Percentiles rank a stretch among this genome's conserved stretches.
These are phyloP conservation scores for Colletotrichum cordylinicola DNA, from an alignment of 2,329 filamentous ascomycete genomes.

Conservation along the genomic window DNA sequence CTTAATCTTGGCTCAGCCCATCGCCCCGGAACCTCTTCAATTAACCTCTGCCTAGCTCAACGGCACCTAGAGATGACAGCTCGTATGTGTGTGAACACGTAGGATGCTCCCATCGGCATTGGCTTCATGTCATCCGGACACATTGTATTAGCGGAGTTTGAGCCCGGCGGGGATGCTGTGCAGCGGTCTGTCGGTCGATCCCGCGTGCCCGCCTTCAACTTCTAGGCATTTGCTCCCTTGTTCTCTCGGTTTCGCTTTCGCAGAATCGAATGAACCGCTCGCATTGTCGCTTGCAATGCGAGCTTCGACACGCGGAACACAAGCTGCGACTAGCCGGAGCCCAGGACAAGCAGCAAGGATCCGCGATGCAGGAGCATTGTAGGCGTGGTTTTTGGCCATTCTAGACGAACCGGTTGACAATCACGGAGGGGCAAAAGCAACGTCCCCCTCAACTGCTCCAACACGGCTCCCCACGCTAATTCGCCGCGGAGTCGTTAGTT, in stretches of 20 bases:
- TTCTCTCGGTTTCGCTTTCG: slow-evolving; percentile 6
- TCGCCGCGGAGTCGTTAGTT: background rate
- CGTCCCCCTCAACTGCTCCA: background rate
- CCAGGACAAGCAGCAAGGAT: background rate
- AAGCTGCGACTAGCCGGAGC: background rate
- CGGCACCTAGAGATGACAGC: background rate
- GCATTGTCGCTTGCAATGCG: background rate
- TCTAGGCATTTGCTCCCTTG: background rate
- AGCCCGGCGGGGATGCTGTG: background rate
- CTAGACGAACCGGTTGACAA: background rate
- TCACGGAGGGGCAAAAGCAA: background rate
- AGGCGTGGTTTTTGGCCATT: background rate
- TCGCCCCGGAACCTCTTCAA: background rate
- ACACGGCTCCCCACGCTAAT: background rate
- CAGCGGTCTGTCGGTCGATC: background rate
- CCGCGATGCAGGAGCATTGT: background rate
- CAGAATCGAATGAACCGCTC: background rate
- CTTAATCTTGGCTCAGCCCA: background rate
- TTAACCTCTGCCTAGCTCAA: background rate
- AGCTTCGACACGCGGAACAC: background rate
- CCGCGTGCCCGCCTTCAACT: background rate
- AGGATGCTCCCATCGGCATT: background rate
- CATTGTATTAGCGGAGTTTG: background rate
- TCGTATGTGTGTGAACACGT: background rate
- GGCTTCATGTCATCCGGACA: background rate